Evolutionary conservation across 164 flowering plant genomes (phyloP).

Genomic region (Chimonanthus salicifolius): DNA sequence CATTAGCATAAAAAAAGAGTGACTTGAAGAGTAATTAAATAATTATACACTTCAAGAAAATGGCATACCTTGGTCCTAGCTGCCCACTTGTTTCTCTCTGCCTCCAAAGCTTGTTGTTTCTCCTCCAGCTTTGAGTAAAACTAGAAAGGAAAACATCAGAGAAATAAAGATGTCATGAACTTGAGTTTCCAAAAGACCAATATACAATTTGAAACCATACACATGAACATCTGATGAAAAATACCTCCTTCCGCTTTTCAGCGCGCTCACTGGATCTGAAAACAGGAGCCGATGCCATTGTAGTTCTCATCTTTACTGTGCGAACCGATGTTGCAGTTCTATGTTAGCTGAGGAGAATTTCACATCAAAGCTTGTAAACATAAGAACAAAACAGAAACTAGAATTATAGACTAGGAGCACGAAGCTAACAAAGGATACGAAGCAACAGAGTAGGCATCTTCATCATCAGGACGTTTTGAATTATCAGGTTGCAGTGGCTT

Average conservation of each 20-base stretch:
- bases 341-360: slow-evolving; percentile 33
- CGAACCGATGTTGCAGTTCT: slow-evolving; percentile 39
- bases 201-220: not conserved
- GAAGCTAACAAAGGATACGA: slow-evolving; percentile 63
- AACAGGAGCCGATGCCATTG: slow-evolving; percentile 64
- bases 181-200: not conserved
- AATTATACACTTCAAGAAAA: not conserved
- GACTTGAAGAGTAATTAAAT: not conserved
- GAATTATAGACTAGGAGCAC: not conserved
- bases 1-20: not conserved
- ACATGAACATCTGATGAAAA: not conserved
- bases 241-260: slow-evolving; percentile 61
- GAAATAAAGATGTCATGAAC: not conserved
- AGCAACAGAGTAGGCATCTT: slow-evolving; percentile 67
- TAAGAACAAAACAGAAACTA: not conserved
- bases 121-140: slow-evolving; percentile 4
- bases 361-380: not conserved
- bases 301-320: slow-evolving; percentile 40
- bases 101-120: slow-evolving; percentile 8
- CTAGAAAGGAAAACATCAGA: not conserved
- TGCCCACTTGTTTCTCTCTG: slow-evolving; percentile 47
- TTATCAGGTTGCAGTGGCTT: slow-evolving; percentile 48
- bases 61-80: slow-evolving; percentile 67
- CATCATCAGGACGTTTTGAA: slow-evolving; percentile 68
- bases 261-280: slow-evolving; percentile 69